Conservation (phyloP, 1,284 basidiomycete genomes). For the Cryptococcus amylolentus region DNA sequence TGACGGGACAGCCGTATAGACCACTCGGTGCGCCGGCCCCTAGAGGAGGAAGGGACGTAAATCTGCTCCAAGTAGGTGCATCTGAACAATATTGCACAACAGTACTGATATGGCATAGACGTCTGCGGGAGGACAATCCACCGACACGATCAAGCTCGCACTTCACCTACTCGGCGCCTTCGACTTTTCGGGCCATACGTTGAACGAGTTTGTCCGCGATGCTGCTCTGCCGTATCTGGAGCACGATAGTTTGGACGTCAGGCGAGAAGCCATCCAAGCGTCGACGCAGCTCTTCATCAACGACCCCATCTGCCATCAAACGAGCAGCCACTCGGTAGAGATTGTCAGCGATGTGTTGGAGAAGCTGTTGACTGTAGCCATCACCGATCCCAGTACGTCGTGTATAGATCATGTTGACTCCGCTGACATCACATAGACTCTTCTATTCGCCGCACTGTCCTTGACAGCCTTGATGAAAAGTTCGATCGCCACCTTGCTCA, state of each 20-base stretch:
- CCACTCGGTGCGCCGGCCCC: slow-evolving; percentile 66
- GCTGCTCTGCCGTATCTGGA: slow-evolving; percentile 93
- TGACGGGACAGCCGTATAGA: slow-evolving; percentile 79
- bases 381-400: slow-evolving; percentile 83
- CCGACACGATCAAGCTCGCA: slow-evolving; percentile 79
- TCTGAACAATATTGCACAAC: neutral
- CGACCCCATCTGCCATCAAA: slow-evolving; percentile 95
- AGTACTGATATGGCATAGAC: slow-evolving; percentile 29
- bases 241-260: slow-evolving; percentile 83
- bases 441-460: slow-evolving; percentile 79
- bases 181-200: slow-evolving; percentile 86
- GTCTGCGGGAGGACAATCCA: slow-evolving; percentile 54
- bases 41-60: slow-evolving; percentile 57
- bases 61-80: slow-evolving; percentile 58
- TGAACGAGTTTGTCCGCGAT: slow-evolving; percentile 94
- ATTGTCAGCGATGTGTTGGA: slow-evolving; percentile 97
- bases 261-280: slow-evolving; percentile 85
- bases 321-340: slow-evolving; percentile 93
- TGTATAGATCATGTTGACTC: neutral
- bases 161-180: slow-evolving; percentile 85
- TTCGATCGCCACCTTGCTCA: slow-evolving; percentile 99
- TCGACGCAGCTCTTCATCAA: slow-evolving; percentile 89
- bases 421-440: slow-evolving; percentile 57
- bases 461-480: slow-evolving; percentile 83
- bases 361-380: slow-evolving; percentile 92